These are phyloP conservation scores for Tuber brumale DNA, from an alignment of 495 filamentous ascomycete species.

Conservation along the genomic window DNA sequence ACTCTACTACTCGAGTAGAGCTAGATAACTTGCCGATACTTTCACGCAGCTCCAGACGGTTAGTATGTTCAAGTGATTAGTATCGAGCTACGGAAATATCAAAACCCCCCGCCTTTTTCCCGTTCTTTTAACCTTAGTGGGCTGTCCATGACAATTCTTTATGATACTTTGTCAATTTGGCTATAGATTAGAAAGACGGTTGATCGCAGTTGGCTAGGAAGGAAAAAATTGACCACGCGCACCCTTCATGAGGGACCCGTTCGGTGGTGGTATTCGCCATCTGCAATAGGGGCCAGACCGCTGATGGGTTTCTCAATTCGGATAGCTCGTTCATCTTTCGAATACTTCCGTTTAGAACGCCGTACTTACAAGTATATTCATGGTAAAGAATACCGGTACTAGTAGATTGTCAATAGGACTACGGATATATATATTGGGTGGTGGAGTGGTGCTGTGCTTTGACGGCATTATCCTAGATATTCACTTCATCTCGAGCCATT, in stretches of 20 bases:
- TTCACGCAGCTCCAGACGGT: neutral
- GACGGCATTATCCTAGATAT: neutral
- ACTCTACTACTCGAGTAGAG: neutral
- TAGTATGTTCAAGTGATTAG: neutral
- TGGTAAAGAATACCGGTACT: neutral
- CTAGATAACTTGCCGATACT: neutral
- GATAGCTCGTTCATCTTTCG: neutral
- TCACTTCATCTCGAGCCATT: neutral
- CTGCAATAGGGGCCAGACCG: neutral
- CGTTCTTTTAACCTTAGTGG: neutral
- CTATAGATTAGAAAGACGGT: neutral
- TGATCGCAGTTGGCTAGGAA: neutral
- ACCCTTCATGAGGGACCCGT: neutral
- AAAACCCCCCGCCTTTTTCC: neutral
- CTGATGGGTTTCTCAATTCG: neutral
- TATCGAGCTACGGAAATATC: neutral
- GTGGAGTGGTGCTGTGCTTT: neutral
- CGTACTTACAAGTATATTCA: neutral
- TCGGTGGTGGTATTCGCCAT: neutral
- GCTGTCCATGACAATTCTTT: neutral
- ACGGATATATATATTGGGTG: neutral
- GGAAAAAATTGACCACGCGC: neutral
- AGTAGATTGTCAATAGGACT: neutral
- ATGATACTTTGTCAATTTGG: neutral
- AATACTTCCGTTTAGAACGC: neutral